phyloP scores from a whole-genome alignment of 768 basidiomycete genomes.

The Tylopilus felleus region DNA sequence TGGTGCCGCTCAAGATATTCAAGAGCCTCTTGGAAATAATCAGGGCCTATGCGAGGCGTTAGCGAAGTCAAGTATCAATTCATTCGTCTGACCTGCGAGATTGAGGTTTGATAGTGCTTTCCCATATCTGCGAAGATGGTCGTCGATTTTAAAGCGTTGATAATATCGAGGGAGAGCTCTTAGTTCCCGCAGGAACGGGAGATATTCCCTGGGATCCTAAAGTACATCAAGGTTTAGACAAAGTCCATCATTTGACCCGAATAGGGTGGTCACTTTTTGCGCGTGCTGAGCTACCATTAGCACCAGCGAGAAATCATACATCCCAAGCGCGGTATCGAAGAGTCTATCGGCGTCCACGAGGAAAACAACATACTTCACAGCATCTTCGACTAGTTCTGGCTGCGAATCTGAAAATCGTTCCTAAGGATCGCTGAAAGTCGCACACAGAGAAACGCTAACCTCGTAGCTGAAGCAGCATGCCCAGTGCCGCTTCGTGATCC shows the following conservation, averaged over 20 bases:
- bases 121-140: slow-evolving; percentile 74
- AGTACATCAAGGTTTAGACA: slow-evolving; percentile 3
- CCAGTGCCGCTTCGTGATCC: slow-evolving; percentile 83
- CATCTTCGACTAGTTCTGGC: slow-evolving; percentile 84
- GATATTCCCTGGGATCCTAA: slow-evolving; percentile 95
- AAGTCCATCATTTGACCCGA: neutral
- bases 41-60: slow-evolving; percentile 44
- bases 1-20: slow-evolving; percentile 75
- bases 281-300: slow-evolving; percentile 96
- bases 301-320: slow-evolving; percentile 97
- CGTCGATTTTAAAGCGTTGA: slow-evolving; percentile 89
- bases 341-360: slow-evolving; percentile 88
- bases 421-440: neutral
- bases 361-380: slow-evolving; percentile 98
- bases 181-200: slow-evolving; percentile 92
- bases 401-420: slow-evolving; percentile 35
- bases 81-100: slow-evolving; percentile 54
- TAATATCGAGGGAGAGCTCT: slow-evolving; percentile 70
- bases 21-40: slow-evolving; percentile 75
- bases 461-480: slow-evolving; percentile 70
- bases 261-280: slow-evolving; percentile 69
- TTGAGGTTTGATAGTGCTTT: slow-evolving; percentile 74
- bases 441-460: slow-evolving; percentile 42
- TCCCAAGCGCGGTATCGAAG: slow-evolving; percentile 93
- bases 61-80: neutral